Percentiles rank a stretch among this genome's conserved stretches.
Evolutionary conservation across 352 stramenopile species (phyloP).

Genomic region (Albugo laibachii): DNA sequence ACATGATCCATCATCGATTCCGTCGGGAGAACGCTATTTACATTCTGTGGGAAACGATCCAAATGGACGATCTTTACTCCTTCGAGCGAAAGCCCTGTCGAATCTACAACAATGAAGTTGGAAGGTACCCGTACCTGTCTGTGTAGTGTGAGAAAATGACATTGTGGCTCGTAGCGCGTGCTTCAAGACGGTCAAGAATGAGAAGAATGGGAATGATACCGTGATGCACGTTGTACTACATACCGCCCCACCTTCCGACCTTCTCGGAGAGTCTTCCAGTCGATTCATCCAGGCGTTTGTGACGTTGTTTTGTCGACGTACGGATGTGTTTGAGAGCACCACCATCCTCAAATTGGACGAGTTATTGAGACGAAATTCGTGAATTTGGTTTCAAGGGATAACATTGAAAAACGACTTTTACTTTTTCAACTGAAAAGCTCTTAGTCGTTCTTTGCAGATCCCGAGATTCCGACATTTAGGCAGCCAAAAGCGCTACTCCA

Average conservation of each 20-base stretch:
- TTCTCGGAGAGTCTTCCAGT: conserved; percentile 38
- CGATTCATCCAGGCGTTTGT: conserved; percentile 64
- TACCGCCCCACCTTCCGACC: conserved; percentile 33
- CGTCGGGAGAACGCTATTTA: conserved; percentile 26
- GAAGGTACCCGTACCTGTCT: too few species aligned
- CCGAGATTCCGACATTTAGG: too few species aligned
- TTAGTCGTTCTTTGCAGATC: too few species aligned
- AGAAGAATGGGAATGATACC: conserved; percentile 27
- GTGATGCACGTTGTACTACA: conserved; percentile 48
- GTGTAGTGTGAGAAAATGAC: too few species aligned
- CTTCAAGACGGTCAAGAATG: conserved; percentile 27
- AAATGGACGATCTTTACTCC: conserved; percentile 41
- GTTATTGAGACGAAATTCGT: too few species aligned
- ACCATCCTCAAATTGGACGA: too few species aligned
- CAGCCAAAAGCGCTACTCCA: too few species aligned
- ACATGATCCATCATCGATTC: conserved; percentile 43
- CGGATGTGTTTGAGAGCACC: conserved; percentile 35
- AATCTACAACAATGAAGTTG: conserved; percentile 57
- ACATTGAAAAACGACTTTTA: too few species aligned
- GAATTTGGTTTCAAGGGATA: too few species aligned
- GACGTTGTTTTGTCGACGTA: conserved; percentile 55
- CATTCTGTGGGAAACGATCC: conserved; percentile 55
- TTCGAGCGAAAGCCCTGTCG: conserved; percentile 28
- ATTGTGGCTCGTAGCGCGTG: conserved; percentile 51
- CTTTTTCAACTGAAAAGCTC: too few species aligned